Evolutionary conservation across 306 rosid genomes (phyloP).

Genomic region (Dicorynia guianensis): DNA sequence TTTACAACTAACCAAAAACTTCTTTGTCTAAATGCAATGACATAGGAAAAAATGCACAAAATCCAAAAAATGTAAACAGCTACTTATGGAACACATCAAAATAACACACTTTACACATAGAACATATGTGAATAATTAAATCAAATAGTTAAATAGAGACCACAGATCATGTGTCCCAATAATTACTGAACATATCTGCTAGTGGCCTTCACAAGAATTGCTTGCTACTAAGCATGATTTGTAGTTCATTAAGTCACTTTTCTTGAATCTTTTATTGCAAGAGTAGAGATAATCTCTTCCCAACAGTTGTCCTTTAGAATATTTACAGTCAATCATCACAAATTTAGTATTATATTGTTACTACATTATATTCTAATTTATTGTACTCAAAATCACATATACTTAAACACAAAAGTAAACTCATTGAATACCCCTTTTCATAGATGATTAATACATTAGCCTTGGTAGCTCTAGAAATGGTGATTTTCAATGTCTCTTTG

Average conservation of each 20-base stretch:
- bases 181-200: slow-evolving; percentile 2
- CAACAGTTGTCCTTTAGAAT: not conserved
- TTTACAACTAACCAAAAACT: not conserved
- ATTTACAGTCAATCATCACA: not conserved
- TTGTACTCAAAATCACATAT: no score
- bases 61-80: slow-evolving; percentile 4
- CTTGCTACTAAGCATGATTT: not conserved
- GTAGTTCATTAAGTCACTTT: not conserved
- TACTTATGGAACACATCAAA: not conserved
- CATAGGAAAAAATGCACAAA: slow-evolving; percentile 14
- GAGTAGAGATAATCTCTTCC: not conserved
- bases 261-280: slow-evolving; percentile 4
- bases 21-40: not conserved
- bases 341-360: no score
- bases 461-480: not conserved
- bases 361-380: no score
- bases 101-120: not conserved
- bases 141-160: not conserved
- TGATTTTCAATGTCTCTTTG: not conserved
- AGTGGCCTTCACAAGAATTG: slow-evolving; percentile 17
- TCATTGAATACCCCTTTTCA: not conserved
- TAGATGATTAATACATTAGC: not conserved
- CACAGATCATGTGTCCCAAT: not conserved
- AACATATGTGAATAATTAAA: slow-evolving; percentile 2
- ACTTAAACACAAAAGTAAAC: not conserved